Evolutionary conservation across 805 yeast genomes (phyloP), one percentile per base, ranked within the genome.

Genomic region (Wickerhamiella slavikovae): DNA sequence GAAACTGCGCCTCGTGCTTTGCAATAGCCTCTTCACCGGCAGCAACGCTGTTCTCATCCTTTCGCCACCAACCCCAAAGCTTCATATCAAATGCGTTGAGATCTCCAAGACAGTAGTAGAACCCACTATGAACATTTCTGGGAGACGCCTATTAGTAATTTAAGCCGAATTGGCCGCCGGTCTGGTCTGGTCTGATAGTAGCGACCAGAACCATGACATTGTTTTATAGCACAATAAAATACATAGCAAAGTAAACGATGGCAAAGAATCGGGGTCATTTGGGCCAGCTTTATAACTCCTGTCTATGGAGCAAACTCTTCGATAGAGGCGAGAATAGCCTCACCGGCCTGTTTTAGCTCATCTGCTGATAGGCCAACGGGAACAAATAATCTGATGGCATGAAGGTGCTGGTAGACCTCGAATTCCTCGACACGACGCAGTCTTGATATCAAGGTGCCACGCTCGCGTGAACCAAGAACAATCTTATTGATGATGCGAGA

Each of bases 331-430:
- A 30, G 35, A 7, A 66, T 49, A 4, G 51, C 49, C 11, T 44
- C 45, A 28, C 58, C 62, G 6, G 68, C 62, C 13, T 47, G 40
- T 30, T 44, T 49, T 24, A 68, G 37, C 33, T 71, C 76, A 11
- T 48, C 41, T 23, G 47, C 51, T 11, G 57, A 46, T 41, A 69
- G 52, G 3, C 57, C 62, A 7, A 62, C 55, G 33, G 64, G 66
- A 23, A 67, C 44, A 37, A 57, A 54, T 15, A 75, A 43, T 32
- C 65, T 58, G 39, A 76, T 51, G 34, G 69, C 66, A 26, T 79
- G 79, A 28, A 66, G 60, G 25, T 71, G 51, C 7, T 89, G 80
- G 35, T 76, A 57, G 29, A 69, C 54, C 47, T 82, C 95, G 45
- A 73, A 91, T 39, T 66, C 71, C 31, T 72, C 56, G 9, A 80